Evolutionary conservation across 2,329 filamentous ascomycete genomes (phyloP), one percentile per base, ranked within the genome.

Genomic region (Botrytis medusae): DNA sequence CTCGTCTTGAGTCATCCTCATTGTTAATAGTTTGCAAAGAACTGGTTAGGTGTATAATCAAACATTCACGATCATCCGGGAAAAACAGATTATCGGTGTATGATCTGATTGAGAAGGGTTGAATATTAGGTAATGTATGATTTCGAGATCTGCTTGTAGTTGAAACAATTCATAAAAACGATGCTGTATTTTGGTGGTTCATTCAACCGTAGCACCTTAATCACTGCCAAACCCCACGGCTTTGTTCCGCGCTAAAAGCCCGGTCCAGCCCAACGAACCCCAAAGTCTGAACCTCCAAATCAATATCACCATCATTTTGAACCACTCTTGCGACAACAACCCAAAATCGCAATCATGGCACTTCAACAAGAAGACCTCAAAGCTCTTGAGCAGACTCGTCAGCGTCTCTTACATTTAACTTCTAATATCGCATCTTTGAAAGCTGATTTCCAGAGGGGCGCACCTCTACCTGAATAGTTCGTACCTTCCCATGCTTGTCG

Each of bases 341-440:
- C 22, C 40, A 40, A 61, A 32, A 70, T 9, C 51, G 14, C n/a
- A 69, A 71, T 59, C 29, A 80, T 80, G 79, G 76, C 77, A 44
- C 75, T 81, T 16, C 74, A 69, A 16, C 76, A 76, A 42, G 89
- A 90, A 32, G 89, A 91, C 81, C 84, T 90, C 77, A 92, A 91
- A 82, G 86, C 88, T 59, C 86, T 95, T 40, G 92, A 95, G 79
- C 88, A 91, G 82, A 89, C 90, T 42, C 88, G 92, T 59, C 88
- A 90, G 78, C 87, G 91, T 42, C 86, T 94, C 34, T 86, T 86
- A 63, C 90, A 93, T 79, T 86, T 95, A 37, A 89, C 90, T 6
- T 90, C 87, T 81, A 93, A 88, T 77, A 88, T 95, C 32, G 86
- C 84, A 73, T 91, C 90, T 59, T 84, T 94, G 34, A 87, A 88